These are phyloP conservation scores for Achlya hypogyna DNA, from an alignment of 352 stramenopile species.

Conservation along the genomic window DNA sequence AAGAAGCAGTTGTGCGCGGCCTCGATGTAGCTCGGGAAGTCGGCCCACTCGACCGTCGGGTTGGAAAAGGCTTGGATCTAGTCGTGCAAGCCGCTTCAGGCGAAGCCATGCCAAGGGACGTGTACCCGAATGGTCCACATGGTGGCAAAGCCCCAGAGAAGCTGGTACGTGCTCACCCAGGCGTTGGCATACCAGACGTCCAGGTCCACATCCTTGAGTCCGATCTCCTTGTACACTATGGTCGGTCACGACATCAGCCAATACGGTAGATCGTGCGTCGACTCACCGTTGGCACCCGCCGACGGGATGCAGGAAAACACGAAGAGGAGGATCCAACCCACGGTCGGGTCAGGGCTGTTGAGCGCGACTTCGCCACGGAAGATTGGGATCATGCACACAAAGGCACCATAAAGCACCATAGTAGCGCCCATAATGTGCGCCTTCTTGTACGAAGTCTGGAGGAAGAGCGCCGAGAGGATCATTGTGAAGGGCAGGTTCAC, in stretches of 20 bases:
- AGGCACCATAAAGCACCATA: constrained; percentile 23
- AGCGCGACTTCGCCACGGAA: constrained; percentile 16
- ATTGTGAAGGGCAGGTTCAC: constrained; percentile 23
- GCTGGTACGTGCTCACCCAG: constrained; percentile 20
- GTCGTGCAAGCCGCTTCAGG: not conserved
- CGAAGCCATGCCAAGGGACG: not conserved
- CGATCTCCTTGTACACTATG: constrained; percentile 27
- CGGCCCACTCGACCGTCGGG: constrained; percentile 14
- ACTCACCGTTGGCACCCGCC: constrained; percentile 23
- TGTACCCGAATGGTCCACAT: constrained; percentile 19
- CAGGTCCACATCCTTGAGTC: constrained; percentile 22
- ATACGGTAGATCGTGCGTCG: not conserved
- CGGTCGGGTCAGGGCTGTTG: constrained; percentile 6
- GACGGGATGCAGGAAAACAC: constrained; percentile 18
- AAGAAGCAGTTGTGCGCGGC: constrained; percentile 21
- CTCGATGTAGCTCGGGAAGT: constrained; percentile 18
- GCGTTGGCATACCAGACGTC: constrained; percentile 26
- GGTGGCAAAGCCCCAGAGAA: constrained; percentile 21
- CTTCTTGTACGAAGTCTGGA: constrained; percentile 18
- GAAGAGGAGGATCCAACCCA: constrained; percentile 19
- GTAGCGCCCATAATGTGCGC: constrained; percentile 21
- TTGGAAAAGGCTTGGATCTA: constrained; percentile 18
- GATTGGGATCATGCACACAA: constrained; percentile 22
- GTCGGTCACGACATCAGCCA: not conserved
- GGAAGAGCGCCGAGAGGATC: constrained; percentile 20